phyloP scores from a whole-genome alignment of 768 basidiomycete genomes.

The Galerina marginata region DNA sequence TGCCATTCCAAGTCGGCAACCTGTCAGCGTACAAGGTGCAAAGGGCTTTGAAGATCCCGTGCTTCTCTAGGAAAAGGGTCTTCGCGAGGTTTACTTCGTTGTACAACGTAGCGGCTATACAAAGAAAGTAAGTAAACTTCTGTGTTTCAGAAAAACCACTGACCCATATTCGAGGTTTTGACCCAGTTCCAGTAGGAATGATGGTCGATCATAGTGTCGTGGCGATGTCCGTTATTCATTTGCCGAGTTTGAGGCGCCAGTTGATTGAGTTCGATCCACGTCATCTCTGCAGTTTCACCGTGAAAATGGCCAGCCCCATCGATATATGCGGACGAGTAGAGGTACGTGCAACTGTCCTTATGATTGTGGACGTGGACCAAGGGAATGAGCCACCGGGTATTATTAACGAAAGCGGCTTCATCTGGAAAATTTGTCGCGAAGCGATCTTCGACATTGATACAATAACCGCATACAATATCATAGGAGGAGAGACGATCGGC shows the following conservation, averaged over 20 bases:
- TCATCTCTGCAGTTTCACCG: constrained; percentile 35
- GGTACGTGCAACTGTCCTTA: constrained; percentile 30
- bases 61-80: constrained; percentile 13
- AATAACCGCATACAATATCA: constrained; percentile 31
- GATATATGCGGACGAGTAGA: constrained; percentile 27
- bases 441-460: constrained; percentile 19
- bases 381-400: constrained; percentile 23
- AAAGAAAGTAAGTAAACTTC: not conserved
- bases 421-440: constrained; percentile 18
- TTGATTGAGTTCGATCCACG: constrained; percentile 30
- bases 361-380: constrained; percentile 32
- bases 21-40: constrained; percentile 3
- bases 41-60: constrained; percentile 8
- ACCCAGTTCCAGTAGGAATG: constrained; percentile 30
- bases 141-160: not conserved
- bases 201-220: constrained; percentile 27
- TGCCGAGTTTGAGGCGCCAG: constrained; percentile 25
- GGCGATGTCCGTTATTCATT: constrained; percentile 35
- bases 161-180: constrained; percentile 22
- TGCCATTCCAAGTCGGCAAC: constrained; percentile 11
- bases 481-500: constrained; percentile 21
- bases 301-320: constrained; percentile 27
- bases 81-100: constrained; percentile 7
- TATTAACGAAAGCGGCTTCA: constrained; percentile 10
- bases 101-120: constrained; percentile 8